A percentile compares a stretch with the other conserved stretches of the same genome.
phyloP scores from a whole-genome alignment of 495 filamentous ascomycete genomes.

The Filosporella fistucella region DNA sequence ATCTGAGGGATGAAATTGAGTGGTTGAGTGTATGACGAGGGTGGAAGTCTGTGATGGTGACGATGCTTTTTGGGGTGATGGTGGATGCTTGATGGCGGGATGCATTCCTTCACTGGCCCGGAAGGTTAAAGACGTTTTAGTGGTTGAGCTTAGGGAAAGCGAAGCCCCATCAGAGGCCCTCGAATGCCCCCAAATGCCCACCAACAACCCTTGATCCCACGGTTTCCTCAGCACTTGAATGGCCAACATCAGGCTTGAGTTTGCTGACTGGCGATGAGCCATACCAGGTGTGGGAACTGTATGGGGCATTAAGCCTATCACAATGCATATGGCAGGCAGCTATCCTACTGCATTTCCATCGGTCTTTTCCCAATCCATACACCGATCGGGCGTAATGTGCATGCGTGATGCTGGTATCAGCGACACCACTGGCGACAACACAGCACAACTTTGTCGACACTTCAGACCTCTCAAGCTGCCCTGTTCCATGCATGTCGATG shows the following conservation, averaged over 20 bases:
- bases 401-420: not conserved
- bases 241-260: too few species aligned
- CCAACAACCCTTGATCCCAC: too few species aligned
- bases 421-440: not conserved
- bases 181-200: too few species aligned
- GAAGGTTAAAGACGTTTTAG: too few species aligned
- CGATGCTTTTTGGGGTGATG: not conserved
- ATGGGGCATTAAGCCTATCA: not conserved
- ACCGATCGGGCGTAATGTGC: constrained; percentile 7
- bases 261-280: too few species aligned
- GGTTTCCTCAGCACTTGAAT: too few species aligned
- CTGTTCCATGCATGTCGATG: not conserved
- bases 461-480: too few species aligned
- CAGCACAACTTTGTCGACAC: too few species aligned
- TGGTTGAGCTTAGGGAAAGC: too few species aligned
- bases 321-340: not conserved
- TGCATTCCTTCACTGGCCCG: not conserved
- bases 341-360: not conserved
- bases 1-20: not conserved
- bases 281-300: too few species aligned
- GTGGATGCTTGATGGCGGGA: not conserved
- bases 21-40: constrained; percentile 5
- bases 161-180: too few species aligned
- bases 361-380: not conserved
- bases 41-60: not conserved